Conservation (phyloP, 805 yeast species). For the Komagataella mondaviorum region DNA sequence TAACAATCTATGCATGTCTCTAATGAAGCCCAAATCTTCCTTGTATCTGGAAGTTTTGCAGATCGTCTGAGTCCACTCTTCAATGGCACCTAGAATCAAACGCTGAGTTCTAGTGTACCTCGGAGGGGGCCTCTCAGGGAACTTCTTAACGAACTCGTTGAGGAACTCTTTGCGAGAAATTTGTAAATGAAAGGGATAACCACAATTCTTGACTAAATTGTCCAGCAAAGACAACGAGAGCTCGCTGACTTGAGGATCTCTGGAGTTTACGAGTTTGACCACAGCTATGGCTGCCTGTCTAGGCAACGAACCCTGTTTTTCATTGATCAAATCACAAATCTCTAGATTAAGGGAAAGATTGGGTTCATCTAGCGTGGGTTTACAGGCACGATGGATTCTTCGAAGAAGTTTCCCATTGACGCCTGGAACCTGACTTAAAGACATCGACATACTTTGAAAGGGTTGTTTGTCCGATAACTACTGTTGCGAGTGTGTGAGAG, state of each 20-base stretch:
- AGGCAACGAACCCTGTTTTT: constrained; percentile 82
- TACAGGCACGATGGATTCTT: constrained; percentile 62
- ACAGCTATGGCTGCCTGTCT: constrained; percentile 85
- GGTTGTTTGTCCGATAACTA: background rate
- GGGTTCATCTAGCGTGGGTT: constrained; percentile 74
- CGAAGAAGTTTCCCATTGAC: constrained; percentile 22
- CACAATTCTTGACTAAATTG: constrained; percentile 92
- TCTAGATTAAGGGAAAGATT: constrained; percentile 80
- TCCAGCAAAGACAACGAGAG: constrained; percentile 59
- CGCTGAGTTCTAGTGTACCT: constrained; percentile 75
- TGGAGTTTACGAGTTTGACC: constrained; percentile 68
- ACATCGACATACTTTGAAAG: background rate
- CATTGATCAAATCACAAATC: constrained; percentile 86
- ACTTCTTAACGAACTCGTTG: constrained; percentile 82
- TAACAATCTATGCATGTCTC: constrained; percentile 91
- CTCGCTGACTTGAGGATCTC: constrained; percentile 81
- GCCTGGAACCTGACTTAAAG: constrained; percentile 12
- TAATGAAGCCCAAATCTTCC: constrained; percentile 82
- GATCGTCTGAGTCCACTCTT: constrained; percentile 94
- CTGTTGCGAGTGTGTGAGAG: background rate
- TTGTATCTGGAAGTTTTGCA: constrained; percentile 83
- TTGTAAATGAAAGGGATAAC: constrained; percentile 92
- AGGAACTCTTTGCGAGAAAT: constrained; percentile 89
- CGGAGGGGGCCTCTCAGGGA: constrained; percentile 90
- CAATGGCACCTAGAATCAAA: constrained; percentile 76